These are phyloP conservation scores for Nidula niveotomentosa DNA, from an alignment of 1,284 basidiomycete species.

Conservation along the genomic window DNA sequence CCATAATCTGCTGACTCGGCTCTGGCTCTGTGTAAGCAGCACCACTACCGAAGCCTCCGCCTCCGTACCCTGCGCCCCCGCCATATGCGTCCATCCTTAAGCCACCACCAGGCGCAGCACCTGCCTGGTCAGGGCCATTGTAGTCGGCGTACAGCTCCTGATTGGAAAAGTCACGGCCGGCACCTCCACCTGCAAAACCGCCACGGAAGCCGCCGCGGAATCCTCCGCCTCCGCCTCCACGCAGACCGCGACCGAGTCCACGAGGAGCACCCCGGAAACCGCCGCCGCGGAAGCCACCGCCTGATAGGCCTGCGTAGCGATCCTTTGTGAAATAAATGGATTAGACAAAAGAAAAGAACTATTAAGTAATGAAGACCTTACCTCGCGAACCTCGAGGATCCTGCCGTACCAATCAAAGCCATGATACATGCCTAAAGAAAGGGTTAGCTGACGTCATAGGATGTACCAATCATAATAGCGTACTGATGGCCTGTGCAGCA, in stretches of 20 bases:
- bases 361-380: slow-evolving; percentile 26
- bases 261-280: slow-evolving; percentile 52
- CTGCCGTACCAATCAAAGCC: slow-evolving; percentile 95
- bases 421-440: slow-evolving; percentile 80
- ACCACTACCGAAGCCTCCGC: slow-evolving; percentile 20
- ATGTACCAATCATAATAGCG: slow-evolving; percentile 19
- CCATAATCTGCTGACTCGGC: slow-evolving; percentile 96
- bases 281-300: slow-evolving; percentile 65
- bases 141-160: slow-evolving; percentile 83
- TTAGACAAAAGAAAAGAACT: too few relatives aligned
- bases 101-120: slow-evolving; percentile 33
- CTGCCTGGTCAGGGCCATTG: slow-evolving; percentile 71
- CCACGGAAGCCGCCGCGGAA: slow-evolving; percentile 65
- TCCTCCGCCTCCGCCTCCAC: slow-evolving; percentile 55
- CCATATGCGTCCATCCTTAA: slow-evolving; percentile 48
- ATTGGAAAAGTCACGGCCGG: slow-evolving; percentile 72
- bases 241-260: slow-evolving; percentile 46
- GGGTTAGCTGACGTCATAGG: slow-evolving; percentile 1
- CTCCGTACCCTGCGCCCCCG: slow-evolving; percentile 16
- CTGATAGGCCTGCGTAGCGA: slow-evolving; percentile 82
- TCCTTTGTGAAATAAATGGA: slow-evolving; percentile 49
- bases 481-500: slow-evolving; percentile 89
- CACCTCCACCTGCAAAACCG: slow-evolving; percentile 45
- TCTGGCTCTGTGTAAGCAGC: slow-evolving; percentile 50
- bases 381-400: slow-evolving; percentile 90